Conservation (phyloP, 2,329 filamentous ascomycete genomes). For the Epichloe brachyelytri region DNA sequence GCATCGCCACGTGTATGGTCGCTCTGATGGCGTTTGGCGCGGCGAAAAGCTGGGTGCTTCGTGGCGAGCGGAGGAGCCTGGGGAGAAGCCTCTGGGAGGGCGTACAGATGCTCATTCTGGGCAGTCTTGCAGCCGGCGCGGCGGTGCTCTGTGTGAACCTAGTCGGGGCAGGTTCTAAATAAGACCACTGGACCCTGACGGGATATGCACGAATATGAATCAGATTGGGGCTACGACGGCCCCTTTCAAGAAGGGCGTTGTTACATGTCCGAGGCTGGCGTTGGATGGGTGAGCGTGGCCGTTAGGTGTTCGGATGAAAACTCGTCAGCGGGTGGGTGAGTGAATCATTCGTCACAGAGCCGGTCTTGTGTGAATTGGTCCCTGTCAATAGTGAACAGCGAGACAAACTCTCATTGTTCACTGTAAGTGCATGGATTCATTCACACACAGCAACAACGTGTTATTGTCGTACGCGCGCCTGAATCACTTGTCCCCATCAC, state of each 20-base stretch:
- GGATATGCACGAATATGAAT: background rate
- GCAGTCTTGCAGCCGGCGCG: constrained; percentile 19
- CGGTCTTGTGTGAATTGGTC: no score
- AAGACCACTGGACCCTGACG: background rate
- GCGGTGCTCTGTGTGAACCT: constrained; percentile 18
- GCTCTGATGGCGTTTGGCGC: constrained; percentile 44
- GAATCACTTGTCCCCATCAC: no score
- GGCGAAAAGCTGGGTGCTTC: constrained; percentile 34
- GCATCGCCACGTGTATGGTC: constrained; percentile 38
- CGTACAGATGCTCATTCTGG: constrained; percentile 21
- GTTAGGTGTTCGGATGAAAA: no score
- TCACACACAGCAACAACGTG: no score
- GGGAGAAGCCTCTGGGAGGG: constrained; percentile 17
- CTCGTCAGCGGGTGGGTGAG: no score
- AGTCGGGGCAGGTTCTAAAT: constrained; percentile 8
- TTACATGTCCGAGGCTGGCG: no score
- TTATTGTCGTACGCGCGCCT: no score
- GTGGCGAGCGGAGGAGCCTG: constrained; percentile 7
- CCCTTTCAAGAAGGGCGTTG: background rate
- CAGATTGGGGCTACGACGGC: no score
- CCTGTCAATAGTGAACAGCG: no score
- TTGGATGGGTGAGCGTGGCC: background rate
- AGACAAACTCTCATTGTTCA: no score
- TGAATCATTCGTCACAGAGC: no score
- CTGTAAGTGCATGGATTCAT: no score